Base-by-base conservation (phyloP, 805 yeast species). In the Tetrapisispora iriomotensis region DNA sequence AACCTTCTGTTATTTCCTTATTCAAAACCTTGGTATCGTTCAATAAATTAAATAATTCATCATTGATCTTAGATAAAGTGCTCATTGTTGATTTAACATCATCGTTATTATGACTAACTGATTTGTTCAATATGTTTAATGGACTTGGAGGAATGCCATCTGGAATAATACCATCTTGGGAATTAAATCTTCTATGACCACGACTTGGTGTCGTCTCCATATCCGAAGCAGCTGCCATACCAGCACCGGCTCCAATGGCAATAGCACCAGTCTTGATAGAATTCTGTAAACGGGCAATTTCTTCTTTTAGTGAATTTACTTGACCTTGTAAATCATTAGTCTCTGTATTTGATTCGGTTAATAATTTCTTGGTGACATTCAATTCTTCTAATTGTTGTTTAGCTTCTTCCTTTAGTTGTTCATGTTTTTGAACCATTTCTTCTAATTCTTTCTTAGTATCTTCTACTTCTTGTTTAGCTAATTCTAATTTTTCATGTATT, bases 1-100 rank as follows among this genome's bases (percentile, higher is more conserved):
- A 68, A 6, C 95, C 94, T 50, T 82, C 88, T 23, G 87, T 81
- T 36, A 86, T 82, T 61, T 90, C 96, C 44, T 75, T 71, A 58
- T 84, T 90, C 46, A 90, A 66, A 38, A 74, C 68, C 42, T 75
- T 74, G 3, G 92, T 76, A 50, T 83, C 83, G 53, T 82, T 77
- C 44, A 83, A 67, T 50, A 80, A 67, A 50, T 73, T 70, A 72
- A 75, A 82, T 40, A 83, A 65, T 57, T 84, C 92, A 52, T 75
- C 85, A 51, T 81, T 80, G 46, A 83, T 81, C 38, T 78, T 82
- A 45, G 79, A 81, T 44, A 79, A 61, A n/a, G 74, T 67, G 42
- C 63, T 70, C 44, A 72, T 70, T 33, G 68, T 71, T 5, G 47
- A 44, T 15, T 45, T 45, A 12, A 46, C 52, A 18, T 45, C 49